Evolutionary conservation across 1,139 yeast species (phyloP).

Genomic region (Wickerhamomyces sp.): DNA sequence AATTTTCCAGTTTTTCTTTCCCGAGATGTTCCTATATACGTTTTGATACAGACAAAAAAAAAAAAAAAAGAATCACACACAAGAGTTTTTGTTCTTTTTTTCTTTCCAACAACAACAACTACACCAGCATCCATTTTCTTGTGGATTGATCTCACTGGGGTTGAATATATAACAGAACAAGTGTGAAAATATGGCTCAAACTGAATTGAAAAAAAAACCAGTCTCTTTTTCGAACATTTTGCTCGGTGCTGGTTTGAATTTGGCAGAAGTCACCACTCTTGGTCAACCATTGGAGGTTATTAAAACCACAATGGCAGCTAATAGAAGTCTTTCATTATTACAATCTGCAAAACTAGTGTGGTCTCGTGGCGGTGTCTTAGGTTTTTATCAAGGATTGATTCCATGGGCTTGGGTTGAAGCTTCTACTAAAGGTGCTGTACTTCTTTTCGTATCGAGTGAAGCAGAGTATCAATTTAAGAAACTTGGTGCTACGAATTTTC

Average conservation of each 20-base stretch:
- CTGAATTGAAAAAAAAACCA: constrained; percentile 66
- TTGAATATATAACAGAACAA: too few relatives aligned
- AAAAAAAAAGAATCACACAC: too few relatives aligned
- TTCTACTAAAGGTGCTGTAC: constrained; percentile 98
- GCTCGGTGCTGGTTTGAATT: constrained; percentile 88
- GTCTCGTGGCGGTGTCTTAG: constrained; percentile 88
- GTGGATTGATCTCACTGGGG: too few relatives aligned
- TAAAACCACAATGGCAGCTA: constrained; percentile 98
- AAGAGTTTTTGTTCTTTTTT: too few relatives aligned
- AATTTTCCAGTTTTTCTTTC: too few relatives aligned
- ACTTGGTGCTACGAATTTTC: constrained; percentile 65
- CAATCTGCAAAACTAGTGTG: constrained; percentile 74
- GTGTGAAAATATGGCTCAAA: too few relatives aligned
- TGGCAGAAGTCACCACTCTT: constrained; percentile 88
- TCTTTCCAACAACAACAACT: too few relatives aligned
- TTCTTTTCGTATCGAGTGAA: constrained; percentile 88
- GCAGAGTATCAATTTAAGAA: constrained; percentile 72
- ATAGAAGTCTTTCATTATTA: constrained; percentile 62
- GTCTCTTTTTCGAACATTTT: constrained; percentile 84
- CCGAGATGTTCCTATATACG: too few relatives aligned
- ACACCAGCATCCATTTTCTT: too few relatives aligned
- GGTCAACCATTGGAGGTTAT: constrained; percentile 96
- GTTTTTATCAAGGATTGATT: constrained; percentile 94
- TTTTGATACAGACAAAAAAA: too few relatives aligned
- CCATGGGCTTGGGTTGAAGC: constrained; percentile 99